These are phyloP conservation scores for Auxenochlorella protothecoides DNA, from an alignment of 139 green algal genomes.

Conservation along the genomic window DNA sequence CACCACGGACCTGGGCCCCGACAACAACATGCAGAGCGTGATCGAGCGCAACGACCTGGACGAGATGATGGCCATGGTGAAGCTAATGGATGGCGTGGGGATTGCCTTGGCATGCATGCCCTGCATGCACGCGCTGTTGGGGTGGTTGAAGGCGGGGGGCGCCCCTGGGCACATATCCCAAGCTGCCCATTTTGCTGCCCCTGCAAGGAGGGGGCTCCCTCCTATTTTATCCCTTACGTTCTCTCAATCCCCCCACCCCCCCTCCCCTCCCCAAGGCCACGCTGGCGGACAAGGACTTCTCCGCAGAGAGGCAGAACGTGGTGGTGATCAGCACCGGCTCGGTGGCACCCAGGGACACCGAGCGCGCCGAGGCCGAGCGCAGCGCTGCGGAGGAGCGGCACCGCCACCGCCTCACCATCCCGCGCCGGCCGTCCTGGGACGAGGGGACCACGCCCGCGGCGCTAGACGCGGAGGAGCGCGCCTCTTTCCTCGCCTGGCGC, in stretches of 20 bases:
- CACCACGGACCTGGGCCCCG: conserved; percentile 47
- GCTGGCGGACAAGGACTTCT: conserved; percentile 78
- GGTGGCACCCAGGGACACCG: conserved; percentile 20
- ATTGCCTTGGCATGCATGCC: not conserved
- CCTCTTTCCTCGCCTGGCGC: conserved; percentile 83
- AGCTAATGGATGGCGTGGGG: not conserved
- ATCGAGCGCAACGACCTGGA: conserved; percentile 84
- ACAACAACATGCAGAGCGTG: conserved; percentile 62
- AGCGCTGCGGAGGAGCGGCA: conserved; percentile 24
- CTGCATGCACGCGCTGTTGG: too few relatives aligned
- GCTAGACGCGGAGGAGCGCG: conserved; percentile 67
- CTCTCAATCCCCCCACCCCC: not conserved
- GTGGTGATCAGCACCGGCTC: conserved; percentile 52
- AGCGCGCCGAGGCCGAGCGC: conserved; percentile 40
- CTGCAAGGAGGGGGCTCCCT: too few relatives aligned
- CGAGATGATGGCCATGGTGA: conserved; percentile 86
- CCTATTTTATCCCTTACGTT: not conserved
- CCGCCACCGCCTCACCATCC: conserved; percentile 45
- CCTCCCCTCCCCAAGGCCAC: conserved; percentile 45
- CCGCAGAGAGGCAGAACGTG: conserved; percentile 58
- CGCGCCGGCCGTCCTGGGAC: conserved; percentile 71
- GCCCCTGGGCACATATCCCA: too few relatives aligned
- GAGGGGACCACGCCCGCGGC: conserved; percentile 55
- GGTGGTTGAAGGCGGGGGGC: too few relatives aligned
- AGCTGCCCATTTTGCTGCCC: too few relatives aligned